A percentile compares a stretch with the other conserved stretches of the same genome.
Evolutionary conservation across 306 rosid species (phyloP).

Genomic region (Heteromeles arbutifolia): DNA sequence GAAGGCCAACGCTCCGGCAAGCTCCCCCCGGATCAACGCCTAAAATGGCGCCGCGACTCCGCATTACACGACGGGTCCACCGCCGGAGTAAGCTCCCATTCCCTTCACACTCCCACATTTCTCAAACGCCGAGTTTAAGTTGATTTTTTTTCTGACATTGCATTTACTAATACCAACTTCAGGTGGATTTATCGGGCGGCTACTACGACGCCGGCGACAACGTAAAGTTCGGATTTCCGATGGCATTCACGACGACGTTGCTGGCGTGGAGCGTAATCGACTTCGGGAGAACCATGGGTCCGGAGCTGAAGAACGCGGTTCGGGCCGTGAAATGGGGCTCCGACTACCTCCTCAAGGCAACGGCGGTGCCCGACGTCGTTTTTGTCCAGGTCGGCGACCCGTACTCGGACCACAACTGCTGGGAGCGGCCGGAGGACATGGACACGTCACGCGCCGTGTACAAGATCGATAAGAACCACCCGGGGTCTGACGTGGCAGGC

Average conservation of each 20-base stretch:
- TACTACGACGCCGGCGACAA: conserved; percentile 98
- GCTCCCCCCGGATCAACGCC: conserved; percentile 78
- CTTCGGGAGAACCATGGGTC: conserved; percentile 72
- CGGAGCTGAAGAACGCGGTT: conserved; percentile 63
- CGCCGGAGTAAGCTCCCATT: conserved; percentile 41
- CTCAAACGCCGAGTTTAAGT: neutral
- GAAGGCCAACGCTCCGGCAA: conserved; percentile 99
- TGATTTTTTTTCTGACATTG: neutral
- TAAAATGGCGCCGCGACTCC: conserved; percentile 87
- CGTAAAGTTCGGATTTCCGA: conserved; percentile 90
- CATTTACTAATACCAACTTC: neutral
- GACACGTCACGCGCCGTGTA: conserved; percentile 79
- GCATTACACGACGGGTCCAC: conserved; percentile 78
- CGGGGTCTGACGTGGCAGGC: conserved; percentile 96
- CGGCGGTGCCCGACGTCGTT: conserved; percentile 65
- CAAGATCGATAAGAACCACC: conserved; percentile 66
- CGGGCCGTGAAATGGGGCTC: conserved; percentile 74
- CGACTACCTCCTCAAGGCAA: conserved; percentile 76
- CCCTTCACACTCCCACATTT: neutral
- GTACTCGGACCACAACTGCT: conserved; percentile 81
- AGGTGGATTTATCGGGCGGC: conserved; percentile 86
- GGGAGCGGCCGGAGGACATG: conserved; percentile 99
- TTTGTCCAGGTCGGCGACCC: conserved; percentile 89
- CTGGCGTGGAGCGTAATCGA: conserved; percentile 89
- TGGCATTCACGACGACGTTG: conserved; percentile 89